These are phyloP conservation scores for Colletotrichum sp. DNA, from an alignment of 2,329 filamentous ascomycete species.

Conservation along the genomic window DNA sequence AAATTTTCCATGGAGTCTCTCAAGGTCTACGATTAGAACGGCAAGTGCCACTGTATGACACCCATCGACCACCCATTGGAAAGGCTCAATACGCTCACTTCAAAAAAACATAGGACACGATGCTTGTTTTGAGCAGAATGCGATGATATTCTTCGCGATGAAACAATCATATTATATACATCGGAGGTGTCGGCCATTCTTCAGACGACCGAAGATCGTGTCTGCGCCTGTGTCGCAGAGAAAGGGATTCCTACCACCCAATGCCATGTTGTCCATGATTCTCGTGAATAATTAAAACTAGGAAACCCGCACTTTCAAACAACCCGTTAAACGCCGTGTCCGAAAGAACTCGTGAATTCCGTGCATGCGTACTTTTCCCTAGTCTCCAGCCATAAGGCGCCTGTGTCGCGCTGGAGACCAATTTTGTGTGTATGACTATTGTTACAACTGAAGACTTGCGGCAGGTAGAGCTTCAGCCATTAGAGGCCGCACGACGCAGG, in stretches of 20 bases:
- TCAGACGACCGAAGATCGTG: neutral
- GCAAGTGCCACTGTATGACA: neutral
- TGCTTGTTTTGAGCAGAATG: neutral
- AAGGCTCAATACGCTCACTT: neutral
- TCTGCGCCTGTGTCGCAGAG: neutral
- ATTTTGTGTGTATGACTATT: neutral
- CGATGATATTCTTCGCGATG: neutral
- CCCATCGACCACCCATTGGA: neutral
- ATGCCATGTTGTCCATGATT: neutral
- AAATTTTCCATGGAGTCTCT: neutral
- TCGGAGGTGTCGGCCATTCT: neutral
- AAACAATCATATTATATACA: neutral
- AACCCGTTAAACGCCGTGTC: neutral
- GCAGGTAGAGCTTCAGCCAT: neutral
- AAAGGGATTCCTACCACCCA: neutral
- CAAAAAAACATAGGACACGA: neutral
- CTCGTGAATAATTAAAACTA: neutral
- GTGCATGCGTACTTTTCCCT: neutral
- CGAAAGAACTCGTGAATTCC: neutral
- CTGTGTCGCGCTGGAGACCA: constrained; percentile 1
- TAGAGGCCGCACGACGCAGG: constrained; percentile 43
- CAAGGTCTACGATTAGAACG: neutral
- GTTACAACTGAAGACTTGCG: neutral
- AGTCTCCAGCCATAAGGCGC: neutral
- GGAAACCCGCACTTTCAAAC: neutral